phyloP scores from a whole-genome alignment of 345 rosid genomes.

The Raphanus sativus region DNA sequence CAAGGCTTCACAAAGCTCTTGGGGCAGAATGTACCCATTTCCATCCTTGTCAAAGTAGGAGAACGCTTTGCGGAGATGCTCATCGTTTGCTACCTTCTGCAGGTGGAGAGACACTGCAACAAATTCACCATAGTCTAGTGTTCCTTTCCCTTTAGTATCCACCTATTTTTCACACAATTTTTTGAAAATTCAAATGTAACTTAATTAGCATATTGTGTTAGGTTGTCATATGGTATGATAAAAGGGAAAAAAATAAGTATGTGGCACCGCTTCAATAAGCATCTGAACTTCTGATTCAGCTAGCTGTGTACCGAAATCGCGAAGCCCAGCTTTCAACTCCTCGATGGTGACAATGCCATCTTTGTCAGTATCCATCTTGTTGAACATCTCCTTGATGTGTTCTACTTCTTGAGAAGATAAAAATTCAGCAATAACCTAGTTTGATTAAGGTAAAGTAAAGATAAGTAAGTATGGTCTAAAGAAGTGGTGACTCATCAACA shows the following conservation, averaged over 20 bases:
- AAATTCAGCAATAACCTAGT: conserved; percentile 94
- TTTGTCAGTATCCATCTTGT: conserved; percentile 87
- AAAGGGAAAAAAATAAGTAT: not conserved
- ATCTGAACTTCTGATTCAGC: conserved; percentile 92
- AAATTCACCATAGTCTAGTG: conserved; percentile 87
- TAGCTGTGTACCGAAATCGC: conserved; percentile 73
- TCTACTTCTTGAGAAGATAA: conserved; percentile 86
- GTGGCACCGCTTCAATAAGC: conserved; percentile 97
- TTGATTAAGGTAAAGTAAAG: conserved; percentile 19
- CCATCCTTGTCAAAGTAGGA: conserved; percentile 97
- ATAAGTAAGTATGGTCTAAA: conserved; percentile 5
- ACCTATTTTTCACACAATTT: conserved; percentile 46
- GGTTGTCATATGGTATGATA: not conserved
- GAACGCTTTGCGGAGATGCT: conserved; percentile 95
- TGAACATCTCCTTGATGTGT: conserved; percentile 90
- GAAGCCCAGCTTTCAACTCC: conserved; percentile 90
- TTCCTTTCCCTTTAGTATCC: conserved; percentile 89
- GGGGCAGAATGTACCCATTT: conserved; percentile 80
- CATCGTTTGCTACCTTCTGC: conserved; percentile 91
- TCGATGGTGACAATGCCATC: conserved; percentile 87
- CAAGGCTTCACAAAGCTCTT: conserved; percentile 86
- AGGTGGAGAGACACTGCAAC: conserved; percentile 89
- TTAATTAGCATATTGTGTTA: not conserved
- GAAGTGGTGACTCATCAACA: not conserved
- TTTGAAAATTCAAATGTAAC: not conserved